These are phyloP conservation scores for Penicillium hesseltinei DNA, from an alignment of 2,329 filamentous ascomycete species.

Conservation along the genomic window DNA sequence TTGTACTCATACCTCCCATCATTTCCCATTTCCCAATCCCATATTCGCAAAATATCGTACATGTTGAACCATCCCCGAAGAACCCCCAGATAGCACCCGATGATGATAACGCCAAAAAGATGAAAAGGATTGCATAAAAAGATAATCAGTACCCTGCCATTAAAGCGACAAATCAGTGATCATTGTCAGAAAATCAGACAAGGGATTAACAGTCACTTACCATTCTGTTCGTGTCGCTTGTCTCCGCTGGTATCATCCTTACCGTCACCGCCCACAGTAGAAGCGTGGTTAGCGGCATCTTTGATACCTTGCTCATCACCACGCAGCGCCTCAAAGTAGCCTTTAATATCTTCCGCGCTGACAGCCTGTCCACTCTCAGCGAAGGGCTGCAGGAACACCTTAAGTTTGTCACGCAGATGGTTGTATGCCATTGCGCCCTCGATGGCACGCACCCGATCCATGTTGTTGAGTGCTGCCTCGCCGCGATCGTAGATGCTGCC, in stretches of 20 bases:
- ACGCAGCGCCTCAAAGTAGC: slow-evolving; percentile 89
- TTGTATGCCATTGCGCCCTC: slow-evolving; percentile 99
- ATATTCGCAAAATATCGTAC: slow-evolving; percentile 2
- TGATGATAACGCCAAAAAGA: background rate
- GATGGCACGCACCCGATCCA: slow-evolving; percentile 90
- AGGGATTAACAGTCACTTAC: slow-evolving; percentile 30
- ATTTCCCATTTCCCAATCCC: background rate
- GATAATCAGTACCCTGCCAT: slow-evolving; percentile 13
- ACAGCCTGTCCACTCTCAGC: slow-evolving; percentile 87
- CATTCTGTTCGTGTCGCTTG: slow-evolving; percentile 48
- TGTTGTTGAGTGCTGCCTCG: slow-evolving; percentile 84
- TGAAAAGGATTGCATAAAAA: background rate
- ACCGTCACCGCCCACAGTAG: slow-evolving; percentile 33
- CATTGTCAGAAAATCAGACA: background rate
- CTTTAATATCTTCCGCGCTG: slow-evolving; percentile 92
- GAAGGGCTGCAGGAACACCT: slow-evolving; percentile 88
- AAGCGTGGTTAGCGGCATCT: slow-evolving; percentile 58
- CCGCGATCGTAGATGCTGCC: slow-evolving; percentile 86
- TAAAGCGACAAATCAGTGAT: background rate
- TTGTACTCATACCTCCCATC: background rate
- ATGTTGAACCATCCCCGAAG: background rate
- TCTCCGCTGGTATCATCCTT: slow-evolving; percentile 29
- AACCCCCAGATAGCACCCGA: background rate
- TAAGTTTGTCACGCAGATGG: slow-evolving; percentile 92
- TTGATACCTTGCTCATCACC: slow-evolving; percentile 77